Evolutionary conservation across 1,139 yeast species (phyloP), one percentile per base, ranked within the genome.

Genomic region (Blastobotrys buckinghamii): DNA sequence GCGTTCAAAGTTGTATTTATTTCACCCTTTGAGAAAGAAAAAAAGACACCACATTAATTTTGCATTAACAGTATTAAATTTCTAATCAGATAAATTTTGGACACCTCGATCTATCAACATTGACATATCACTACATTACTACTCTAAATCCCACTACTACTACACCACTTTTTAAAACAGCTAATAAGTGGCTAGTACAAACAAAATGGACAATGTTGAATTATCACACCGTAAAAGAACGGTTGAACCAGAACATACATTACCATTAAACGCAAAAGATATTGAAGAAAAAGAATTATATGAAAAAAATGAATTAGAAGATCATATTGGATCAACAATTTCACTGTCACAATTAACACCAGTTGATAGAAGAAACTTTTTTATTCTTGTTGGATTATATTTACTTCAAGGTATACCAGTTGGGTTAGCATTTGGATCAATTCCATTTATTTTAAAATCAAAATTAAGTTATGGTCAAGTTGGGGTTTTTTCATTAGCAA

Each of bases 391-490:
- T 9, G 61, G 84, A 8, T 69, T 92, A 27, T 92, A 92, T 61
- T 70, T 89, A 42, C 74, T 90, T 12, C 98, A 92, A 65, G 99
- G 98, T 24, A 82, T 92, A 4, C 98, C 98, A 0, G 95, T 90
- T 15, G 99, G 99, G 0, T 68, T 92, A 39, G 96, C 96, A 1
- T 89, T 92, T 70, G 98, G 98, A 2, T 84, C 96, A 1, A 76
- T 92, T n/a, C 99, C 98, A 1, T 92, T 90, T 61, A 71, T 94
- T 32, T 72, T 94, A 51, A 92, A 92, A 65, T 78, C 92, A 10
- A 78, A 82, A 53, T 74, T 90, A 26, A 77, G 89, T n/a, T 92
- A 86, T 62, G 81, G 96, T 1, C 95, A 89, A 59, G 87, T 92
- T 10, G 98, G 97, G 0, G 65, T 90, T 4, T 94, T 94, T 64